Evolutionary conservation across 352 stramenopile genomes (phyloP), one percentile per base, ranked within the genome.

Genomic region (Globisporangium cystogenes): DNA sequence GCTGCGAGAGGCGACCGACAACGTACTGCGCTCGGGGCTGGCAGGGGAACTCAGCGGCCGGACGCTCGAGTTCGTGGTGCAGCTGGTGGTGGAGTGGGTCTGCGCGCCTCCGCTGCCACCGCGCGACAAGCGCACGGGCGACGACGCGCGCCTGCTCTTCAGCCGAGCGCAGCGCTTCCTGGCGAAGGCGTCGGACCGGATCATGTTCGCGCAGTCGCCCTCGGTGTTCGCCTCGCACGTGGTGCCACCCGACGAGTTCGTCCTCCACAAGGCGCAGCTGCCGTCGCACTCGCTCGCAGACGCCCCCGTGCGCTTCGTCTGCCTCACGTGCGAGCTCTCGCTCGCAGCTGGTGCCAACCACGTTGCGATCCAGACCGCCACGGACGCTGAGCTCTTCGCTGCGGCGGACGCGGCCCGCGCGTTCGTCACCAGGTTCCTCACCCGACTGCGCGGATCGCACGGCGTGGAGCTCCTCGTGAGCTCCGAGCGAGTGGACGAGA

Each of bases 81-180:
- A 64, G 0, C 55, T 90, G 21, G 63, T 87, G 1, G 42, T 86
- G 18, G 46, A 76, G 21, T 90, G 80, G 77, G 24, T 87, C 6
- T 87, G 86, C 46, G 49, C 53, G 21, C 18, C 41, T 2, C 21
- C 48, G 16, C 20, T 47, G 10, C 24, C 4, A 20, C 12, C 24
- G 1, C 11, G 4, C 29, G 4, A 18, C 3, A 14, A 1, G 36
- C 29, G n/a, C n/a, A n/a, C n/a, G 21, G 21, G n/a, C n/a, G 40
- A 27, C 4, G 42, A 49, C 15, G 31, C 48, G 14, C 44, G 51
- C 0, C 18, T 57, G 5, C 35, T 86, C 4, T 67, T 68, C 53
- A 37, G 36, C 1, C 61, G 64, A 33, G 42, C 70, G 2, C 62
- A 84, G 27, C 35, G 54, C n/a, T 78, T 69, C 29, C 29, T 86